A percentile compares a stretch with the other conserved stretches of the same genome.
phyloP scores from a whole-genome alignment of 2,329 filamentous ascomycete genomes.

The Pseudonectria buxi region DNA sequence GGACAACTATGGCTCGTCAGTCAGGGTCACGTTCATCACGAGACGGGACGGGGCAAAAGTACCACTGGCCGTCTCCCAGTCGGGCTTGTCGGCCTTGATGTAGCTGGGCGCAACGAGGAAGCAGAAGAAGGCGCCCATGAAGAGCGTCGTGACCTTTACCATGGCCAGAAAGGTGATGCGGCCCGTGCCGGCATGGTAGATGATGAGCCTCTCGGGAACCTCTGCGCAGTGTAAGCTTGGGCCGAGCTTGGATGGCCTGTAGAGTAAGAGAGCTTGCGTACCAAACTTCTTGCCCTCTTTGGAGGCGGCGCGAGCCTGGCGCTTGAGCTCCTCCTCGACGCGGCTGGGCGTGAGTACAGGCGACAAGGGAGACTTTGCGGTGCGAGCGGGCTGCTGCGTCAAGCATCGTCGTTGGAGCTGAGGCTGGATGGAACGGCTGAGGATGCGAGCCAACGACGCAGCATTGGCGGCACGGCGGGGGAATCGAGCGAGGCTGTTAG shows the following conservation, averaged over 20 bases:
- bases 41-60: constrained; percentile 14
- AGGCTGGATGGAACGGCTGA: constrained; percentile 17
- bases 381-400: constrained; percentile 7
- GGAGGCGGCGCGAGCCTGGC: constrained; percentile 20
- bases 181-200: constrained; percentile 69
- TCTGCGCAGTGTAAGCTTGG: too few species aligned
- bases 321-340: constrained; percentile 21
- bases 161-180: constrained; percentile 62
- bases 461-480: neutral
- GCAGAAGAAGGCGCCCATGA: constrained; percentile 60
- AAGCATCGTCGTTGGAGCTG: constrained; percentile 22
- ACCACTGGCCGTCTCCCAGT: constrained; percentile 32
- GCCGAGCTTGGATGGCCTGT: too few species aligned
- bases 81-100: constrained; percentile 33
- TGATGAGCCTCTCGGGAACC: constrained; percentile 54
- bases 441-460: constrained; percentile 6
- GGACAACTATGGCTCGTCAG: constrained; percentile 37
- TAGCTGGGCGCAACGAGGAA: constrained; percentile 57
- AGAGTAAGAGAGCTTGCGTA: constrained; percentile 7
- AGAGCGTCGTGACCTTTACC: constrained; percentile 64
- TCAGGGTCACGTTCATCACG: neutral
- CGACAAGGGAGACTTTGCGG: too few species aligned
- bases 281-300: constrained; percentile 15
- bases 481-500: constrained; percentile 1
- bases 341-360: constrained; percentile 7